A percentile compares a stretch with the other conserved stretches of the same genome.
phyloP scores from a whole-genome alignment of 768 basidiomycete species.

The Serendipita indica region DNA sequence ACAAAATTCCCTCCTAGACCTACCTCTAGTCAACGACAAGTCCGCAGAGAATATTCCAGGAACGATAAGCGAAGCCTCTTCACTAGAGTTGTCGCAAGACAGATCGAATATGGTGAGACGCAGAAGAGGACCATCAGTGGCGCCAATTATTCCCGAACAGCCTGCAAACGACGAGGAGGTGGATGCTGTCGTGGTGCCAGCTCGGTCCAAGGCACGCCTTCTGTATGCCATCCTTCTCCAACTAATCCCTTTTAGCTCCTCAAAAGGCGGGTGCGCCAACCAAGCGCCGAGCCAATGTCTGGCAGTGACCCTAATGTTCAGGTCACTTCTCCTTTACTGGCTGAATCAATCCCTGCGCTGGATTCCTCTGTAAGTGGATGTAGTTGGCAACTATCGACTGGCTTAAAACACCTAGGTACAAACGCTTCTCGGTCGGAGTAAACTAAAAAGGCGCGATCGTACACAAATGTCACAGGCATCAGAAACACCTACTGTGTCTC shows the following conservation, averaged over 20 bases:
- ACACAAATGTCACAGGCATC: background rate
- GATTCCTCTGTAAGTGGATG: no score
- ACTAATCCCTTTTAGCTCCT: background rate
- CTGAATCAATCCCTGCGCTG: no score
- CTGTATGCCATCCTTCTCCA: no score
- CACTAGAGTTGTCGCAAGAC: background rate
- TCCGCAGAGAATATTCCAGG: background rate
- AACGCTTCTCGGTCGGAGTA: background rate
- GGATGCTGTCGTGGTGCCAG: no score
- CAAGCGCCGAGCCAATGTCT: background rate
- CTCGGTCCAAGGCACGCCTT: no score
- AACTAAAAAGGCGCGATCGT: background rate
- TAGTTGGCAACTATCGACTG: no score
- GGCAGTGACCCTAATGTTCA: no score
- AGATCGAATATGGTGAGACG: background rate
- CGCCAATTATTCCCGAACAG: background rate
- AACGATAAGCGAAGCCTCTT: background rate
- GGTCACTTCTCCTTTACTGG: no score
- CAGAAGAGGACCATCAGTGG: background rate
- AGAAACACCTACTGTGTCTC: background rate
- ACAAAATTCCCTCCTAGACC: background rate
- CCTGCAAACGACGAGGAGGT: background rate
- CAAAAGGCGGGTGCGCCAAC: background rate
- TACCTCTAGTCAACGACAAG: slow-evolving; percentile 2
- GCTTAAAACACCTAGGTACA: background rate